A percentile compares a stretch with the other conserved stretches of the same genome.
Conservation (phyloP, 345 rosid genomes). For the Excoecaria agallocha region DNA sequence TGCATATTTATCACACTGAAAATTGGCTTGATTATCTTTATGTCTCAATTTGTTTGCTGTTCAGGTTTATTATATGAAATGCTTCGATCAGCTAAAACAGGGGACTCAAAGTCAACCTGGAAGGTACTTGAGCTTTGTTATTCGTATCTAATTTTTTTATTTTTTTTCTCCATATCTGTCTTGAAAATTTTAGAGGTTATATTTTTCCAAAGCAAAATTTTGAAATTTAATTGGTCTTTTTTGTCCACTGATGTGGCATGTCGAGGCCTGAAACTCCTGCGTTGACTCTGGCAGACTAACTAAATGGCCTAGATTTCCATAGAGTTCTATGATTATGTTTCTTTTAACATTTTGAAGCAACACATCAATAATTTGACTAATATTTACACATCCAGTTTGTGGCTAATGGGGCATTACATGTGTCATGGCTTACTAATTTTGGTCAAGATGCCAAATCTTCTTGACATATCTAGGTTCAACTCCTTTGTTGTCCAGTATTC, state of each 20-base stretch:
- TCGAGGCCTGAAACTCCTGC: neutral
- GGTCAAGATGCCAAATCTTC: slow-evolving; percentile 7
- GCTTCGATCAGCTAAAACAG: slow-evolving; percentile 88
- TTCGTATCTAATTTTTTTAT: neutral
- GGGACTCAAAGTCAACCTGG: slow-evolving; percentile 88
- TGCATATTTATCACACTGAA: neutral
- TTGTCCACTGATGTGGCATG: neutral
- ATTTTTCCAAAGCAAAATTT: neutral
- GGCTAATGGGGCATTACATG: neutral
- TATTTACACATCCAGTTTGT: neutral
- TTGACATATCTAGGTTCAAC: neutral
- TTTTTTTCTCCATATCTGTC: neutral
- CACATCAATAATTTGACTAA: neutral
- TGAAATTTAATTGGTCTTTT: neutral
- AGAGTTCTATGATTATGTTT: too few species aligned
- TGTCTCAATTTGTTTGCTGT: slow-evolving; percentile 8
- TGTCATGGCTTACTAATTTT: neutral
- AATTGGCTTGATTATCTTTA: slow-evolving; percentile 10
- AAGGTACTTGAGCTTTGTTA: slow-evolving; percentile 51
- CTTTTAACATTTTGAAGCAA: neutral
- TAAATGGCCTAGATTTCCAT: neutral
- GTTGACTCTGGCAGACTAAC: neutral
- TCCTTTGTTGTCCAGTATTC: neutral
- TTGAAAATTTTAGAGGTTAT: neutral
- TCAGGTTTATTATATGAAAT: slow-evolving; percentile 91